Percentiles rank a stretch among this genome's conserved stretches.
phyloP scores from a whole-genome alignment of 331 rosid genomes.

The Rosa hybrid region DNA sequence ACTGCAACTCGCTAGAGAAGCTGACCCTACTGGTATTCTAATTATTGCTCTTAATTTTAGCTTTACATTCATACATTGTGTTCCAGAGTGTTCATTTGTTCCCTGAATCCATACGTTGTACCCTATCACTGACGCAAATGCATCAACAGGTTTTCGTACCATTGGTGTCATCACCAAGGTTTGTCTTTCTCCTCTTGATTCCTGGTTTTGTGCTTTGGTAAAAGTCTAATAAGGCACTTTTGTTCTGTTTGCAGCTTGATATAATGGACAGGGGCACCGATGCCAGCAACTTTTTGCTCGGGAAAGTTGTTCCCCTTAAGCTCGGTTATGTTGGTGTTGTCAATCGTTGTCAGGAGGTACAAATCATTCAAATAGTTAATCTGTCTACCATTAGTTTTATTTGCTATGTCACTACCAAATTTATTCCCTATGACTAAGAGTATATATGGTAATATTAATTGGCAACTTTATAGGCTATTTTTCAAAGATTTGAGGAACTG shows the following conservation, averaged over 20 bases:
- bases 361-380: background rate
- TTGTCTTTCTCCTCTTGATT: conserved; percentile 9
- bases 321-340: conserved; percentile 38
- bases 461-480: background rate
- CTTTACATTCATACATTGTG: too few relatives aligned
- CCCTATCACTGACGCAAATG: conserved; percentile 1
- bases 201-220: background rate
- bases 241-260: conserved; percentile 36
- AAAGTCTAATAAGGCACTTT: background rate
- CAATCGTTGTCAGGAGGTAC: conserved; percentile 47
- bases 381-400: background rate
- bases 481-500: background rate
- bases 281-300: conserved; percentile 40
- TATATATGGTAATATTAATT: conserved; percentile 1
- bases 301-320: conserved; percentile 37
- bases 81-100: background rate
- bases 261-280: conserved; percentile 52
- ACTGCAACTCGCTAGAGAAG: conserved; percentile 45
- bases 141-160: conserved; percentile 34
- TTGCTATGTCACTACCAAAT: background rate
- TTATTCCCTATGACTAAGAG: background rate
- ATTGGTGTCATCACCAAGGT: conserved; percentile 41
- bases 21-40: conserved; percentile 40
- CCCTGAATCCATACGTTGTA: background rate
- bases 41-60: background rate